These are phyloP conservation scores for Akebia trifoliata DNA, from an alignment of 164 flowering plant genomes.

Conservation along the genomic window DNA sequence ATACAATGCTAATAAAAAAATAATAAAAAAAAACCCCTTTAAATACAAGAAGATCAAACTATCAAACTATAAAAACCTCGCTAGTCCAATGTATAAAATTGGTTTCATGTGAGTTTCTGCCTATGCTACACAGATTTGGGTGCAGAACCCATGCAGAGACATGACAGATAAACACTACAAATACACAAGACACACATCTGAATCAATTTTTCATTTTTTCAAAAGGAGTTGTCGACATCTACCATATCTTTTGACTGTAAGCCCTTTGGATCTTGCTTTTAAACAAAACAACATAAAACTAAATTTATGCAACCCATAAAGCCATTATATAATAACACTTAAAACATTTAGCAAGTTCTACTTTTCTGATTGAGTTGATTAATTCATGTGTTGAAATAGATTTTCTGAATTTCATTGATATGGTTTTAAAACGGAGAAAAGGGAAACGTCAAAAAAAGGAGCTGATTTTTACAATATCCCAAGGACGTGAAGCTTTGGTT, in stretches of 20 bases:
- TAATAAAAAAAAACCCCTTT: neutral
- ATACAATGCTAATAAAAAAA: neutral
- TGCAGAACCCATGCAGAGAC: too few species aligned
- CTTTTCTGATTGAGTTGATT: neutral
- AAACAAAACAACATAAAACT: neutral
- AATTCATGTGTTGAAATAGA: neutral
- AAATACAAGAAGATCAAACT: too few species aligned
- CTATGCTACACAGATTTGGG: too few species aligned
- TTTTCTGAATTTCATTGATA: neutral
- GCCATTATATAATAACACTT: neutral
- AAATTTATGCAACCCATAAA: neutral
- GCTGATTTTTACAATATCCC: constrained; percentile 56
- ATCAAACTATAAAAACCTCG: too few species aligned
- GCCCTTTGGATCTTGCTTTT: neutral
- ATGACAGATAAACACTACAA: too few species aligned
- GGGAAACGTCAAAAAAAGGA: neutral
- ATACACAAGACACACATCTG: too few species aligned
- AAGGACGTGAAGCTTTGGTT: constrained; percentile 93
- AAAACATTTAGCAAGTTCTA: neutral
- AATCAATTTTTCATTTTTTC: too few species aligned
- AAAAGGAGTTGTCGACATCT: too few species aligned
- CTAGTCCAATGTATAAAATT: too few species aligned
- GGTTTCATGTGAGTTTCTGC: too few species aligned
- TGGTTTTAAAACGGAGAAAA: neutral
- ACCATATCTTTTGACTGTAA: neutral